Evolutionary conservation across 2,329 filamentous ascomycete species (phyloP), one percentile per base, ranked within the genome.

Genomic region (Nemania sp.): DNA sequence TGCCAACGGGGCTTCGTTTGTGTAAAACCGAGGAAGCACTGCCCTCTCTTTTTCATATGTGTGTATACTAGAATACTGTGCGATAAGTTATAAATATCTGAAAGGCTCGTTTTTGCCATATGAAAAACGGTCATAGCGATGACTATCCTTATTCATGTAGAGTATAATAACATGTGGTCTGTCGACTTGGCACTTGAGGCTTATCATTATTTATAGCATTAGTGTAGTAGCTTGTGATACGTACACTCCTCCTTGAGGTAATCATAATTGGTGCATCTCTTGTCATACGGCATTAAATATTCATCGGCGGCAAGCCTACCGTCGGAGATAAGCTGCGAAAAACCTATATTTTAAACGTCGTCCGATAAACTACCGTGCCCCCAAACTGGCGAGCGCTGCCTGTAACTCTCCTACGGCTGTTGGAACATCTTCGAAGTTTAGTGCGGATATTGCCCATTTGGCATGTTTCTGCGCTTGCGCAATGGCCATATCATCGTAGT

Each of bases 361-460:
- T 3, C 15, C 27, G 7, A 13, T 41, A 22, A n/a, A 47, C 80
- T 75, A 90, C 43, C 82, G 82, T 13, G 89, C 91, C 1, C 93
- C 93, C 56, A 98, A 81, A 20, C 85, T 82, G 64, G 87, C 83
- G 70, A 99, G 81, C 2, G 96, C 96, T 67, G 88, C 89, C 60
- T 88, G 88, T 69, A 99, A 79, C 77, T 99, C 94, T 75, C 90
- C 90, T 4, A 98, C 90, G 0, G 96, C 96, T 0, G 96, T 99
- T 1, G 90, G 86, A 1, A 97, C 92, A 78, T 99, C 96, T 73
- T 99, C 96, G 80, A 99, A 99, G 75, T 98, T 97, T 55, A 99
- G 82, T 0, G 96, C 96, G 11, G 94, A 98, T 49, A 98, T 97
- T 0, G 96, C 96, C 93, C 93, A 99, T 75, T 93, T 94, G 1